Evolutionary conservation across 1,284 basidiomycete species (phyloP).

Genomic region (Sporisorium graminicola): DNA sequence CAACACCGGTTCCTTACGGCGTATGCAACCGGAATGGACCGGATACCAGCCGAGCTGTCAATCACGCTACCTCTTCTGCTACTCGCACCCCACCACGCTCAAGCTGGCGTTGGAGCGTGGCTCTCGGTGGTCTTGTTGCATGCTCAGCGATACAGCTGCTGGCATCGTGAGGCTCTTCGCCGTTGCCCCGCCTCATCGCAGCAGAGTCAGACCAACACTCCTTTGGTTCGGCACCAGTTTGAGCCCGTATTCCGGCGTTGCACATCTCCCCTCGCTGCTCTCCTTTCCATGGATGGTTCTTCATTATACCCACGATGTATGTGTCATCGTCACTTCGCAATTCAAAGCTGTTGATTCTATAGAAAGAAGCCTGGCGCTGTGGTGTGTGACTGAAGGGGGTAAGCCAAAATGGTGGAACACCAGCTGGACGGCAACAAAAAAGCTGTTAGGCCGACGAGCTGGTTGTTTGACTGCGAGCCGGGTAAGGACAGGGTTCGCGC

Average conservation of each 20-base stretch:
- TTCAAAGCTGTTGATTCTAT: background rate
- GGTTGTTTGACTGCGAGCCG: no score
- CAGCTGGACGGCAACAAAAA: background rate
- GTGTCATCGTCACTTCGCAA: background rate
- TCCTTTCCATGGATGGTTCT: constrained; percentile 3
- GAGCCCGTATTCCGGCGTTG: background rate
- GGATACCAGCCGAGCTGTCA: constrained; percentile 39
- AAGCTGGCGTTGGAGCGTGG: constrained; percentile 25
- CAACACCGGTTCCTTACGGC: constrained; percentile 47
- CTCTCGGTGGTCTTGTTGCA: constrained; percentile 15
- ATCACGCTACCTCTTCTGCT: constrained; percentile 20
- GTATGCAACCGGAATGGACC: constrained; percentile 45
- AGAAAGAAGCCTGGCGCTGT: background rate
- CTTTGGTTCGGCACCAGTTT: background rate
- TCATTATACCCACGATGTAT: constrained; percentile 31
- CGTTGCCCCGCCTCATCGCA: background rate
- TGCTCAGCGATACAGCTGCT: constrained; percentile 32
- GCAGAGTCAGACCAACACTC: background rate
- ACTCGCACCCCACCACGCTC: background rate
- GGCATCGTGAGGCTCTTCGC: background rate
- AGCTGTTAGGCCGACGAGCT: constrained; percentile 9
- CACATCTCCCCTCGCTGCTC: background rate
- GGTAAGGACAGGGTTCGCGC: constrained; percentile 11
- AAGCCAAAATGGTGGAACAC: background rate
- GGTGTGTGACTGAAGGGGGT: no score